These are phyloP conservation scores for Colletotrichum orbiculare DNA, from an alignment of 2,329 filamentous ascomycete genomes.

Conservation along the genomic window DNA sequence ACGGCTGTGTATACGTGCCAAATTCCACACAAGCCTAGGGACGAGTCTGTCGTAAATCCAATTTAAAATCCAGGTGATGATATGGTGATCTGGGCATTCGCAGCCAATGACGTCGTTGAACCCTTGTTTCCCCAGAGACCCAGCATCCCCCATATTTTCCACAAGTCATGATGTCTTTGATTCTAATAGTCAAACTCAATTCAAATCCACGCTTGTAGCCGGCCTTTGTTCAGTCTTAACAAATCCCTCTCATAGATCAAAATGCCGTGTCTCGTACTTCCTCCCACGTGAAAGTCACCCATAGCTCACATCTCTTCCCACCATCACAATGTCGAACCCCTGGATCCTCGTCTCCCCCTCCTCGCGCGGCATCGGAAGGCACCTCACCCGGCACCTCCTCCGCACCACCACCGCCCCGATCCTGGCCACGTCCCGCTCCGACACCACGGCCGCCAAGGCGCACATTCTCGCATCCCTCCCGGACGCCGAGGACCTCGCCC, in stretches of 20 bases:
- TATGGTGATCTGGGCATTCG: not conserved
- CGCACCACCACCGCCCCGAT: constrained; percentile 60
- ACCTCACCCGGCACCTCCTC: constrained; percentile 61
- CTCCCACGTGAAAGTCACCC: too few relatives aligned
- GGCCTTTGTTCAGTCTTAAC: too few relatives aligned
- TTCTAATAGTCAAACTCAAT: constrained; percentile 26
- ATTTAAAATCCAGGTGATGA: not conserved
- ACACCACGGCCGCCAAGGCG: constrained; percentile 49
- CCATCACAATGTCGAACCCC: constrained; percentile 54
- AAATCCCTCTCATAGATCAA: too few relatives aligned
- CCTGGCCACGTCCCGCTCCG: constrained; percentile 54
- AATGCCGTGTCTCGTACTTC: too few relatives aligned
- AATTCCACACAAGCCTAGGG: too few relatives aligned
- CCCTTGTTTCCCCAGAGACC: not conserved
- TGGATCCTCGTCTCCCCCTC: constrained; percentile 63
- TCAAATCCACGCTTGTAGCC: too few relatives aligned
- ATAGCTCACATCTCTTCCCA: too few relatives aligned
- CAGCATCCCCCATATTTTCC: not conserved
- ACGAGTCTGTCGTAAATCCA: not conserved
- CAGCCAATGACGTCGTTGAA: constrained; percentile 34
- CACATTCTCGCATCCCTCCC: constrained; percentile 46
- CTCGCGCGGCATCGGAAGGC: constrained; percentile 60
- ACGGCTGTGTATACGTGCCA: too few relatives aligned
- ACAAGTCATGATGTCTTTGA: constrained; percentile 3
- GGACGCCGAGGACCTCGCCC: constrained; percentile 38